Evolutionary conservation across 1,284 basidiomycete species (phyloP).

Genomic region (Ganoderma lingzhi): DNA sequence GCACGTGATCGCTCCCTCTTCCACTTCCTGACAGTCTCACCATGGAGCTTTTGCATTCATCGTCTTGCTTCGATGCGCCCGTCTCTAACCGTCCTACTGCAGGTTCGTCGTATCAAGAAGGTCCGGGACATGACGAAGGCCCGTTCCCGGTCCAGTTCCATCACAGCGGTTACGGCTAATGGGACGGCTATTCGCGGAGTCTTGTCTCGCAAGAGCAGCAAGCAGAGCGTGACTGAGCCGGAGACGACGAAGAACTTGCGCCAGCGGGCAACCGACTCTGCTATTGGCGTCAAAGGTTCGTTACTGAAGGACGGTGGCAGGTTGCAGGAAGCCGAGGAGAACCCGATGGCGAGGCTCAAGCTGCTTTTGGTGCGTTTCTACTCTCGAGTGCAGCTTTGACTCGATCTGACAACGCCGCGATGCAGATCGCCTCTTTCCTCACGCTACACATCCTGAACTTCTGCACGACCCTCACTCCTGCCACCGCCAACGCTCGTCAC

Average conservation of each 20-base stretch:
- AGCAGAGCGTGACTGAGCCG: constrained; percentile 19
- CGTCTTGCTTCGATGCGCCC: constrained; percentile 16
- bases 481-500: constrained; percentile 68
- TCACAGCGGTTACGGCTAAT: constrained; percentile 36
- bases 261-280: constrained; percentile 55
- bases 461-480: constrained; percentile 89
- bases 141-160: constrained; percentile 40
- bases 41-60: constrained; percentile 1
- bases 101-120: constrained; percentile 49
- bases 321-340: constrained; percentile 61
- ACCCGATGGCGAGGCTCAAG: constrained; percentile 90
- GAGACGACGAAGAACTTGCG: constrained; percentile 43
- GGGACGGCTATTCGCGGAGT: constrained; percentile 37
- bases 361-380: constrained; percentile 74
- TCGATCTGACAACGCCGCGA: constrained; percentile 12
- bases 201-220: constrained; percentile 32
- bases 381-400: constrained; percentile 9
- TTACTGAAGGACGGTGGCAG: constrained; percentile 49
- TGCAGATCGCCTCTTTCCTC: constrained; percentile 85
- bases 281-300: constrained; percentile 76
- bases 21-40: not conserved
- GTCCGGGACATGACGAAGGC: constrained; percentile 40
- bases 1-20: constrained; percentile 21
- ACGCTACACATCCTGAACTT: constrained; percentile 93
- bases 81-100: constrained; percentile 12